Base-by-base conservation (phyloP, 192 early-diverging fungal species). In the Rhizophagus clarus region DNA sequence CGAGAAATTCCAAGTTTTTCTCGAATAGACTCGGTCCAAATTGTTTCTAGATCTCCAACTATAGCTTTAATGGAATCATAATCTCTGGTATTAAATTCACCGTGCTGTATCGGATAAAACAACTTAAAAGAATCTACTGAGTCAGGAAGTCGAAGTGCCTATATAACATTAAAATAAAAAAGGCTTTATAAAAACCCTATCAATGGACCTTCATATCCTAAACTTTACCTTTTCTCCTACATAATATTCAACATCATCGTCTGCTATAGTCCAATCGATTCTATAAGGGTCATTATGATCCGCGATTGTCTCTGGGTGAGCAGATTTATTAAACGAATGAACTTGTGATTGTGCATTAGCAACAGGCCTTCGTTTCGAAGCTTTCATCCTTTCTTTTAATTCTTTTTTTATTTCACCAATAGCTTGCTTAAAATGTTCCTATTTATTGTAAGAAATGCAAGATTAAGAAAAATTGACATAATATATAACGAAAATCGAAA, bases 231-330 rank as follows among this genome's bases (percentile, higher is more conserved):
- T 93, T 67, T 89, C 84, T 37, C 92, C 93, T 37, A 90, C 83
- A 75, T 87, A 85, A 75, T 83, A 84, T 17, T 91, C 88, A 15
- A 71, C 87, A n/a, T 82, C 74, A 10, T 84, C 82, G 29, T 82
- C 80, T 0, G 88, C 77, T 0, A 90, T 80, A 0, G 92, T 91
- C 96, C 96, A 97, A 51, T 97, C 96, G 24, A 96, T 90, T 72
- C 93, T 91, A 82, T 94, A 95, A 8, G 96, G 96, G 78, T 97
- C 96, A 81, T 97, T 97, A 80, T 96, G 94, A 82, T 96, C 95
- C 26, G 89, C 85, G 82, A 97, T 96, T 1, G 77, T 85, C 73
- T 95, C 93, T 8, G 90, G 87, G 31, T 68, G 74, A 17, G 91
- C 83, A 49, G 91, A 87, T 15, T 84, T 81, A 74, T 97, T 97